These are phyloP conservation scores for Cryptococcus floricola DNA, from an alignment of 1,284 basidiomycete genomes.

Conservation along the genomic window DNA sequence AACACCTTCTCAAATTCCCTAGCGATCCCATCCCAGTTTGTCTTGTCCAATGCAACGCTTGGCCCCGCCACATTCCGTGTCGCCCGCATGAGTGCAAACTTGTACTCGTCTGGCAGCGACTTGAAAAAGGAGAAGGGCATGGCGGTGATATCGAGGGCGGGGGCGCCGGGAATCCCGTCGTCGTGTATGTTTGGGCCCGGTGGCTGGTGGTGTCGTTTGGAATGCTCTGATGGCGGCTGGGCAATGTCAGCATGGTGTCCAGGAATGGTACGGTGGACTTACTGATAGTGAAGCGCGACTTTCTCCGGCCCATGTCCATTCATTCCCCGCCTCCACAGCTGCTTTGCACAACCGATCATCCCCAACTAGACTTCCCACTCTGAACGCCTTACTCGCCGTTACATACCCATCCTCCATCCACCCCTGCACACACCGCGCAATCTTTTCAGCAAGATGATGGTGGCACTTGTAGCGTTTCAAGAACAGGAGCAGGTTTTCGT, in stretches of 20 bases:
- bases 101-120: slow-evolving; percentile 7
- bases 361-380: slow-evolving; percentile 5
- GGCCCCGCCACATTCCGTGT: not conserved
- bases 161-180: slow-evolving; percentile 6
- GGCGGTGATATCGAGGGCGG: slow-evolving; percentile 10
- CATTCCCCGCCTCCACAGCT: slow-evolving; percentile 1
- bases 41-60: not conserved
- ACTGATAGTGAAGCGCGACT: not conserved
- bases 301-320: slow-evolving; percentile 4
- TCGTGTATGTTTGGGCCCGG: slow-evolving; percentile 1
- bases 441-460: not conserved
- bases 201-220: not conserved
- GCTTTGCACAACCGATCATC: slow-evolving; percentile 2
- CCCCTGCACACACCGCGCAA: not conserved
- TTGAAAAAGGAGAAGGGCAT: slow-evolving; percentile 12
- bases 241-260: not conserved
- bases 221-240: not conserved
- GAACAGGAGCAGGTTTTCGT: slow-evolving; percentile 8
- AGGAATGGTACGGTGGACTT: not conserved
- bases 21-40: slow-evolving; percentile 10
- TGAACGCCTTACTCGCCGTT: slow-evolving; percentile 6
- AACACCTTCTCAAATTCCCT: slow-evolving; percentile 7
- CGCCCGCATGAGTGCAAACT: slow-evolving; percentile 11
- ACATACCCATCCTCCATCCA: slow-evolving; percentile 11
- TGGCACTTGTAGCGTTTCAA: slow-evolving; percentile 9